Evolutionary conservation across 495 filamentous ascomycete species (phyloP).

Genomic region (Pseudevernia furfuracea): DNA sequence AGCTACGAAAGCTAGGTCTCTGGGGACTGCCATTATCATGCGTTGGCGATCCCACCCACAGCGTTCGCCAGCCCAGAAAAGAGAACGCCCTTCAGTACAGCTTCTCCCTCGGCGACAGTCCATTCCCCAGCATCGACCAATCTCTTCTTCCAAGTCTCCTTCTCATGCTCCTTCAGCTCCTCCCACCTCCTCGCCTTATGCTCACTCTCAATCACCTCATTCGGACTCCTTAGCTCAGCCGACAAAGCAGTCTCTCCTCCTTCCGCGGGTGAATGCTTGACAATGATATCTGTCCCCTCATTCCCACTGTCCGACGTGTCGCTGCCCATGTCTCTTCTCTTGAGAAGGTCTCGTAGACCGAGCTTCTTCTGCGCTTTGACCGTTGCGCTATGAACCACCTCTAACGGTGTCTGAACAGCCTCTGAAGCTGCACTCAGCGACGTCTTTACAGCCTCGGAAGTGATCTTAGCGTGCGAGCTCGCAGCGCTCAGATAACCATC

Average conservation of each 20-base stretch:
- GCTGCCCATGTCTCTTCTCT: constrained; percentile 14
- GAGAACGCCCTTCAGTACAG: constrained; percentile 63
- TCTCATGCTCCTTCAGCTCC: constrained; percentile 51
- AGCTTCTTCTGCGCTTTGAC: constrained; percentile 9
- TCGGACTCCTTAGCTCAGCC: constrained; percentile 4
- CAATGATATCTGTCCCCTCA: constrained; percentile 13
- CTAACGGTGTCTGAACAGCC: constrained; percentile 3
- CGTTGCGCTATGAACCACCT: constrained; percentile 2
- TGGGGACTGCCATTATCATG: not conserved
- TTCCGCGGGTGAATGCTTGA: constrained; percentile 25
- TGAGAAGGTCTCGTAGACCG: constrained; percentile 22
- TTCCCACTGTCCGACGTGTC: constrained; percentile 17
- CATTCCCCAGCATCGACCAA: constrained; percentile 65
- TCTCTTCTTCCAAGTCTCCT: constrained; percentile 57
- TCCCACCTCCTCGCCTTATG: constrained; percentile 54
- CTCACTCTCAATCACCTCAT: constrained; percentile 18
- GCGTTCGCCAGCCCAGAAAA: constrained; percentile 60
- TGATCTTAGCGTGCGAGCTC: not conserved
- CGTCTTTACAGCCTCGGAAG: not conserved
- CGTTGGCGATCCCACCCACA: constrained; percentile 43
- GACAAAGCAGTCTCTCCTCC: constrained; percentile 26
- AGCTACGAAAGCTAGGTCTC: not conserved
- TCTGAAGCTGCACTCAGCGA: constrained; percentile 11
- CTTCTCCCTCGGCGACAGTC: constrained; percentile 63
- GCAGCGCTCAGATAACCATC: constrained; percentile 9